Evolutionary conservation across 2,329 filamentous ascomycete genomes (phyloP).

Genomic region (Apiospora pterosperma): DNA sequence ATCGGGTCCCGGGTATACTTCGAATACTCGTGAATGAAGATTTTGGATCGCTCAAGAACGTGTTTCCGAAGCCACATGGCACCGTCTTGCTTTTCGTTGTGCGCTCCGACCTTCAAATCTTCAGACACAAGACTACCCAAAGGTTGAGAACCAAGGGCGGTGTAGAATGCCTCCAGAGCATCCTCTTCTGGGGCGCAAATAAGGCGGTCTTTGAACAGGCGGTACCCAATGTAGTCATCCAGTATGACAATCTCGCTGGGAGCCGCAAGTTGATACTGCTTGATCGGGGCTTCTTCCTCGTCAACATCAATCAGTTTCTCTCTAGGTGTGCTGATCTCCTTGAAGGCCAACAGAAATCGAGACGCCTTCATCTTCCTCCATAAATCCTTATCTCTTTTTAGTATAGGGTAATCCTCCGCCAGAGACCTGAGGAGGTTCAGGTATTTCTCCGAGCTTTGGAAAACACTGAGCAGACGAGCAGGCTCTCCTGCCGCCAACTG

Average conservation of each 20-base stretch:
- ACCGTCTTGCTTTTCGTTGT: conserved; percentile 63
- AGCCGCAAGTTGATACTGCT: conserved; percentile 73
- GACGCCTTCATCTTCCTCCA: conserved; percentile 73
- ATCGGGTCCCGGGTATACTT: conserved; percentile 74
- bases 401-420: conserved; percentile 63
- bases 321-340: conserved; percentile 58
- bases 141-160: conserved; percentile 71
- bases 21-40: conserved; percentile 78
- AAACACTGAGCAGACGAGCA: conserved; percentile 71
- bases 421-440: conserved; percentile 76
- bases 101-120: conserved; percentile 67
- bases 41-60: conserved; percentile 80
- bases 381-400: conserved; percentile 77
- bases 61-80: conserved; percentile 71
- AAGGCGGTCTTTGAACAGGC: conserved; percentile 80
- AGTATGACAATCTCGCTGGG: conserved; percentile 73
- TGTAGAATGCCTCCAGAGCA: conserved; percentile 77
- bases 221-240: conserved; percentile 87
- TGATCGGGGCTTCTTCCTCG: conserved; percentile 63
- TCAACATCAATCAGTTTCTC: conserved; percentile 48
- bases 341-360: conserved; percentile 78
- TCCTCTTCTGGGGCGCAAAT: conserved; percentile 91
- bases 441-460: conserved; percentile 84
- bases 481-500: conserved; percentile 81
- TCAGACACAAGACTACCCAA: conserved; percentile 78